Percentiles rank a stretch among this genome's conserved stretches.
These are phyloP conservation scores for Balakata baccata DNA, from an alignment of 345 rosid species.

Conservation along the genomic window DNA sequence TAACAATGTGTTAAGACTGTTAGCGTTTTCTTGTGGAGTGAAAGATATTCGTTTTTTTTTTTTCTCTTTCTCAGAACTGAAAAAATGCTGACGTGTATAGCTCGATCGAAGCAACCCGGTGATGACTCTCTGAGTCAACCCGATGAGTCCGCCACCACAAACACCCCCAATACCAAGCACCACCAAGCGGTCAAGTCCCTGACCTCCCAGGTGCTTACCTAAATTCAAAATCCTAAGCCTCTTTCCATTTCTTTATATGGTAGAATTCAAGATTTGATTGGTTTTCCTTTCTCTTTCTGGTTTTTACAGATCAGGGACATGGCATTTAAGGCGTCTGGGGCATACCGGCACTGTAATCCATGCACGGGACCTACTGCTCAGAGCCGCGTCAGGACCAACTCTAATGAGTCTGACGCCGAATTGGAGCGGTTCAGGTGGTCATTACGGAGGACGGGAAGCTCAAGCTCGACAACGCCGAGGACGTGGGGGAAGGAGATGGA, in stretches of 20 bases:
- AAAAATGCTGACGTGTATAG: constrained; percentile 91
- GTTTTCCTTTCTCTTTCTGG: constrained; percentile 1
- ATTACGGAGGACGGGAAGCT: constrained; percentile 28
- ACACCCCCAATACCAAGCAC: constrained; percentile 29
- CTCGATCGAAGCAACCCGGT: constrained; percentile 76
- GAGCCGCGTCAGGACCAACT: constrained; percentile 7
- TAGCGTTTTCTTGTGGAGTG: neutral
- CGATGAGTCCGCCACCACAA: constrained; percentile 36
- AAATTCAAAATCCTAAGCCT: neutral
- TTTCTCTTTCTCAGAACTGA: neutral
- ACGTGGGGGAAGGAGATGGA: constrained; percentile 39
- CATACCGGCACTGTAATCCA: constrained; percentile 31
- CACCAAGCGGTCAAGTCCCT: constrained; percentile 59
- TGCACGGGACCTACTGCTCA: constrained; percentile 22
- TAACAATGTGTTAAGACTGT: neutral
- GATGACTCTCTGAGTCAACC: constrained; percentile 61
- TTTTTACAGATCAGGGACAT: constrained; percentile 28
- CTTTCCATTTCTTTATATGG: neutral
- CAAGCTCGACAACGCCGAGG: constrained; percentile 28
- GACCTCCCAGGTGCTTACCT: constrained; percentile 69
- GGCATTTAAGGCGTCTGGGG: constrained; percentile 37
- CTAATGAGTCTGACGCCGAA: constrained; percentile 36
- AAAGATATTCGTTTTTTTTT: neutral
- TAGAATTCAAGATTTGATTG: neutral
- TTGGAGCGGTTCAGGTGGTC: constrained; percentile 39